Percentiles rank a stretch among this genome's conserved stretches.
Evolutionary conservation across 441 rosid species (phyloP).

Genomic region (Gossypium schwendimanii): DNA sequence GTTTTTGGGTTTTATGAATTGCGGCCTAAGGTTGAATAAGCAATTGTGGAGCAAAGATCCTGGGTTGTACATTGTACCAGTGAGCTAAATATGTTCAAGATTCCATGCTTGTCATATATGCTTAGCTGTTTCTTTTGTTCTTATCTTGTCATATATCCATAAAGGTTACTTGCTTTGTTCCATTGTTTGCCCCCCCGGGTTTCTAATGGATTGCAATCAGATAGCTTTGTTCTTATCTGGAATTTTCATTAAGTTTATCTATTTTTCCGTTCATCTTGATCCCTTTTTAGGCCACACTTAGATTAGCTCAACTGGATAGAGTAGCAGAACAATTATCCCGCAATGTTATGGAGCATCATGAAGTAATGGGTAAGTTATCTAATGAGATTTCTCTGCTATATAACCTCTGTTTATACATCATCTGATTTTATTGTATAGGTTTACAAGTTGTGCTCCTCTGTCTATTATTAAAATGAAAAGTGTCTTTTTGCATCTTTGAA

Average conservation of each 20-base stretch:
- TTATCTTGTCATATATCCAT: too few relatives aligned
- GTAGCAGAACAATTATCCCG: conserved; percentile 74
- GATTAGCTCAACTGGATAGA: conserved; percentile 79
- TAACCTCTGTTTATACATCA: neutral
- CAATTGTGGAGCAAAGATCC: neutral
- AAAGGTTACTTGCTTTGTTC: neutral
- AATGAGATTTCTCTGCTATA: neutral
- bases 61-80: neutral
- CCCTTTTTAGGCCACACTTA: conserved; percentile 66
- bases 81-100: conserved; percentile 7
- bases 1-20: neutral
- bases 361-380: conserved; percentile 85
- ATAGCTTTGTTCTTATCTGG: neutral
- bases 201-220: neutral
- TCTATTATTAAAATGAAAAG: neutral
- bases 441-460: neutral
- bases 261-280: conserved; percentile 10
- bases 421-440: neutral
- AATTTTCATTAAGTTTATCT: conserved; percentile 4
- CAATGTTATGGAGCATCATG: conserved; percentile 93
- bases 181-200: neutral
- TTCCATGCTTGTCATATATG: neutral
- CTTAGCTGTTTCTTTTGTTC: neutral
- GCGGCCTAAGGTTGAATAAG: neutral
- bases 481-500: neutral